These are phyloP conservation scores for Entomortierella beljakovae DNA, from an alignment of 192 early-diverging fungal species.

Conservation along the genomic window DNA sequence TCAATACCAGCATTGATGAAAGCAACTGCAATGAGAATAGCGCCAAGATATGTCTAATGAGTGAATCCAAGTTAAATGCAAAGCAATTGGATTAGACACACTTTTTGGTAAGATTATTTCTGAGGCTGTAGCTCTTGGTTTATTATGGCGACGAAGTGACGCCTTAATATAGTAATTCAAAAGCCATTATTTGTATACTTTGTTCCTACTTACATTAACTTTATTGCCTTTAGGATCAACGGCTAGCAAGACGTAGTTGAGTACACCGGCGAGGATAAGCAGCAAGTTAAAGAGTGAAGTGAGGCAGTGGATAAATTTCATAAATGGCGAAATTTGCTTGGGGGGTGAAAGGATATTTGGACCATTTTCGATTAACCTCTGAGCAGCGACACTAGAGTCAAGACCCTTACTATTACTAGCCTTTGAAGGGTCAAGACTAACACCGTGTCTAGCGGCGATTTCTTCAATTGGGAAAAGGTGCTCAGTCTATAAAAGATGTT, in stretches of 20 bases:
- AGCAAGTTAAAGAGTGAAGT: slow-evolving; percentile 88
- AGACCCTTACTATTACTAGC: slow-evolving; percentile 80
- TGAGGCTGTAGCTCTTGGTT: not conserved
- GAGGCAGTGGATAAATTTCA: slow-evolving; percentile 82
- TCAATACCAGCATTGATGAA: slow-evolving; percentile 93
- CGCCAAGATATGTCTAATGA: slow-evolving; percentile 86
- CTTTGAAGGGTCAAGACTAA: slow-evolving; percentile 65
- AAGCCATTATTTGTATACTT: too few species aligned
- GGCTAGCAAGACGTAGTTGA: slow-evolving; percentile 80
- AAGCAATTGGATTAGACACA: not conserved
- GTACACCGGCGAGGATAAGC: slow-evolving; percentile 83
- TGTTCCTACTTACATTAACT: slow-evolving; percentile 79
- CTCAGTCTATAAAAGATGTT: slow-evolving; percentile 40
- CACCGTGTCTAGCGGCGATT: slow-evolving; percentile 50
- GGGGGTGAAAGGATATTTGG: slow-evolving; percentile 91
- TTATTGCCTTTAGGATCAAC: slow-evolving; percentile 84
- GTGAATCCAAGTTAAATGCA: too few species aligned
- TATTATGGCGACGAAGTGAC: not conserved
- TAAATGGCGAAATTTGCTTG: slow-evolving; percentile 78
- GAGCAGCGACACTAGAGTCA: slow-evolving; percentile 65
- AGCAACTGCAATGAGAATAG: slow-evolving; percentile 88
- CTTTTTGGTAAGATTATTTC: not conserved
- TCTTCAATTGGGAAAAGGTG: slow-evolving; percentile 59
- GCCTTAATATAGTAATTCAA: not conserved
- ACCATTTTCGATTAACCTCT: slow-evolving; percentile 74